Evolutionary conservation across 2,329 filamentous ascomycete species (phyloP).

Genomic region (Periglandula ipomoeae): DNA sequence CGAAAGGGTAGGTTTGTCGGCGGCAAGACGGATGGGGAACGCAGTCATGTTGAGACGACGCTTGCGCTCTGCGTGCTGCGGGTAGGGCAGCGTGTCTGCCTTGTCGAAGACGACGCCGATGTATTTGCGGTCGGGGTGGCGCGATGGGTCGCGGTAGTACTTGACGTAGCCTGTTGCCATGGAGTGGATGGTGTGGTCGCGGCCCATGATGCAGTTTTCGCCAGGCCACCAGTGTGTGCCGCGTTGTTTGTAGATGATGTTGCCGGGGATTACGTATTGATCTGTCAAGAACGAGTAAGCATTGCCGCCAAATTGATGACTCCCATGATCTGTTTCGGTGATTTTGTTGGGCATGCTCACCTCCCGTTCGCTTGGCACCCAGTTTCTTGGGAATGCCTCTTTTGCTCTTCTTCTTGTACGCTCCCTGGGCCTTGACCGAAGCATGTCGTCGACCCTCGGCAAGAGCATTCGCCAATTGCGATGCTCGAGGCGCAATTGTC

Average conservation of each 20-base stretch:
- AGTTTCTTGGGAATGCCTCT: conserved; percentile 68
- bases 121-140: conserved; percentile 81
- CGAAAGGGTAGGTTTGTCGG: conserved; percentile 30
- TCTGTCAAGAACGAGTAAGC: conserved; percentile 37
- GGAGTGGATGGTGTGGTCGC: conserved; percentile 93
- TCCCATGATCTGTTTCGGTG: neutral
- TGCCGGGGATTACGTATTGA: conserved; percentile 88
- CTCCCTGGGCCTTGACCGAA: conserved; percentile 55
- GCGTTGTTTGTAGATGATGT: conserved; percentile 96
- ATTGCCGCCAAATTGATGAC: too few relatives aligned
- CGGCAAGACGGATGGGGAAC: conserved; percentile 31
- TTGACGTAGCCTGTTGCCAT: conserved; percentile 83
- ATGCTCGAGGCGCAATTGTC: neutral
- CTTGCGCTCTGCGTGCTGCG: conserved; percentile 61
- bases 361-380: conserved; percentile 87
- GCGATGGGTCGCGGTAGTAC: conserved; percentile 83
- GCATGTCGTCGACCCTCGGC: conserved; percentile 45
- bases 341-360: conserved; percentile 37
- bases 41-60: conserved; percentile 68
- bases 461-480: conserved; percentile 28
- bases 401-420: conserved; percentile 55
- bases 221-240: conserved; percentile 92
- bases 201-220: conserved; percentile 90
- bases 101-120: conserved; percentile 89
- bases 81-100: conserved; percentile 68